Base-by-base conservation (phyloP, 805 yeast genomes). In the Hanseniaspora guilliermondii region DNA sequence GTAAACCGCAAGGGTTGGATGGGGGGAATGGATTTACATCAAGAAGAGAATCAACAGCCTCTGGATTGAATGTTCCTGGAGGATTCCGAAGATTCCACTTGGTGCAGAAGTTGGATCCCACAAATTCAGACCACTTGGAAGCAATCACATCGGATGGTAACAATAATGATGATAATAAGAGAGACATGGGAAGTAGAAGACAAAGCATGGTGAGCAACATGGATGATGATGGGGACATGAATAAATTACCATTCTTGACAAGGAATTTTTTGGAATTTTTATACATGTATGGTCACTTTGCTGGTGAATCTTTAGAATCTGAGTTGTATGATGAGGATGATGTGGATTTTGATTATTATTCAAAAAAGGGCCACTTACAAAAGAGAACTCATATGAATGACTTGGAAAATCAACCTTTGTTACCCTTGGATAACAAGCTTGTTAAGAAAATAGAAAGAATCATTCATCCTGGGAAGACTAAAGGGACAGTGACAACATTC, bases 271-370 rank as follows among this genome's bases (percentile, higher is more conserved):
- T 85, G 60, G 93, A 85, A 65, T 85, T 85, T 62, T 70, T 85
- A 46, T 80, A 85, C 58, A 74, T 85, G 7, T 85, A 85, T 66
- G 94, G 94, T 6, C 91, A 85, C 70, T 85, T 85, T 68, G 93
- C 93, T 2, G 94, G 94, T 64, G 93, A 85, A 66, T 78, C 81
- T 39, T 73, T 85, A 53, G 91, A 83, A 61, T 84, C 80, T 62
- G 88, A 80, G 62, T 77, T 71, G 53, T 61, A 64, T 56, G 60
- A 61, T 40, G 62, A 37, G 19, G 53, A 53, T 57, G 63, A 22
- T 2, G 24, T 22, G 19, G 45, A 41, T 12, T 53, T 56, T 9
- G 61, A 65, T 39, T 71, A 68, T 48, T 56, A 42, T 9, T 55
- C 64, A 1, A 64, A 70, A 1, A 14, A 16, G 56, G 70, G 45